Percentiles rank a stretch among this genome's conserved stretches.
These are phyloP conservation scores for Neurospora sp. DNA, from an alignment of 2,329 filamentous ascomycete genomes.

Conservation along the genomic window DNA sequence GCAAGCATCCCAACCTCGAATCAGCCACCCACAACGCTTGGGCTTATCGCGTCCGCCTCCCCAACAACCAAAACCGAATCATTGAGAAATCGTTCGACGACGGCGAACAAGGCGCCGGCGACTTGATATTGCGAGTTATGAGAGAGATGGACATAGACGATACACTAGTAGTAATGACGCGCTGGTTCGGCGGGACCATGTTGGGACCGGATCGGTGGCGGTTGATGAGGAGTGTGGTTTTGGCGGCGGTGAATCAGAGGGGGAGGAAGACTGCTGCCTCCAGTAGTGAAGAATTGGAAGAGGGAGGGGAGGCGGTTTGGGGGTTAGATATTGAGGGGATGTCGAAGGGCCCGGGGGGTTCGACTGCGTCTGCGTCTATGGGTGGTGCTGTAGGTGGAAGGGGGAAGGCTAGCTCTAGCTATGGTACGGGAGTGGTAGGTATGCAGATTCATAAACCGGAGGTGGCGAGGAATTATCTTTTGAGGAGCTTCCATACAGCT, in stretches of 20 bases:
- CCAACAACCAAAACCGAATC: conserved; percentile 24
- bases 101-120: conserved; percentile 50
- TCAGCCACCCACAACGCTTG: conserved; percentile 50
- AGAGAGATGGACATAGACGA: conserved; percentile 39
- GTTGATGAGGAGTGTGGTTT: conserved; percentile 48
- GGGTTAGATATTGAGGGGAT: conserved; percentile 45
- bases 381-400: conserved; percentile 6
- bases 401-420: conserved; percentile 12
- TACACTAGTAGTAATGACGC: conserved; percentile 46
- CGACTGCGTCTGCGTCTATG: not conserved
- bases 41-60: conserved; percentile 33
- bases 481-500: conserved; percentile 47
- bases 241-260: conserved; percentile 43
- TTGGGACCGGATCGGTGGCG: conserved; percentile 53
- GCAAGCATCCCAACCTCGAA: conserved; percentile 37
- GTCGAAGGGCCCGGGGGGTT: conserved; percentile 24
- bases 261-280: conserved; percentile 29
- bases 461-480: conserved; percentile 48
- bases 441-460: conserved; percentile 70
- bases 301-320: conserved; percentile 47
- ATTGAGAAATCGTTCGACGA: conserved; percentile 47
- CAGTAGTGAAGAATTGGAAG: conserved; percentile 23
- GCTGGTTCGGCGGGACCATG: conserved; percentile 54
- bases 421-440: conserved; percentile 30
- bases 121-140: conserved; percentile 44